These are phyloP conservation scores for Ochromonas danica DNA, from an alignment of 108 stramenopile species.

Conservation along the genomic window DNA sequence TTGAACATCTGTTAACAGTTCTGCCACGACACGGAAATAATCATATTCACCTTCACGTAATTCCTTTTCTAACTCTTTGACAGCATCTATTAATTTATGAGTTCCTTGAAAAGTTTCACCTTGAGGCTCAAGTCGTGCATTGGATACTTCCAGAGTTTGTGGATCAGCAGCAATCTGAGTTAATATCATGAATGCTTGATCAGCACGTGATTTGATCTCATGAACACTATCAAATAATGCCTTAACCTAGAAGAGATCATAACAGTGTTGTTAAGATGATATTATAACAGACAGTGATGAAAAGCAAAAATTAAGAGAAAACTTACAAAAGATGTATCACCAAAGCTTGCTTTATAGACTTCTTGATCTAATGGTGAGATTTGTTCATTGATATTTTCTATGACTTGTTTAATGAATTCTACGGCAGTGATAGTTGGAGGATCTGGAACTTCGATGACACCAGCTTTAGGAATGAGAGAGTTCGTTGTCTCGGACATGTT, in stretches of 20 bases:
- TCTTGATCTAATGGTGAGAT: neutral
- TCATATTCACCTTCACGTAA: neutral
- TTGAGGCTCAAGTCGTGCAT: neutral
- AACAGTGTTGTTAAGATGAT: no score
- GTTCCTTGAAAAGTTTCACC: neutral
- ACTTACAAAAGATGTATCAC: neutral
- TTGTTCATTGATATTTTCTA: neutral
- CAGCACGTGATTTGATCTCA: neutral
- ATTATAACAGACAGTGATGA: no score
- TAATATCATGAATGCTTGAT: neutral
- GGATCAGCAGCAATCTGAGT: neutral
- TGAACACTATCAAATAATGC: neutral
- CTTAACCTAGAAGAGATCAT: neutral
- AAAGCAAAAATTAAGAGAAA: no score
- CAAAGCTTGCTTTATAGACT: neutral
- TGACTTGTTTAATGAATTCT: neutral
- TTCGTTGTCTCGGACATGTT: no score
- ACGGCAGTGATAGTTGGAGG: neutral
- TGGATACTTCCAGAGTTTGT: neutral
- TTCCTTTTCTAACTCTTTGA: neutral
- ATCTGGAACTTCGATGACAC: neutral
- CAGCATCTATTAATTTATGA: neutral
- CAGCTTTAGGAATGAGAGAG: slow-evolving; percentile 1
- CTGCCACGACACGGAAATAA: neutral
- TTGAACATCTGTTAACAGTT: neutral